A percentile compares a stretch with the other conserved stretches of the same genome.
Evolutionary conservation across 768 basidiomycete species (phyloP).

Genomic region (Mycena haematopus): DNA sequence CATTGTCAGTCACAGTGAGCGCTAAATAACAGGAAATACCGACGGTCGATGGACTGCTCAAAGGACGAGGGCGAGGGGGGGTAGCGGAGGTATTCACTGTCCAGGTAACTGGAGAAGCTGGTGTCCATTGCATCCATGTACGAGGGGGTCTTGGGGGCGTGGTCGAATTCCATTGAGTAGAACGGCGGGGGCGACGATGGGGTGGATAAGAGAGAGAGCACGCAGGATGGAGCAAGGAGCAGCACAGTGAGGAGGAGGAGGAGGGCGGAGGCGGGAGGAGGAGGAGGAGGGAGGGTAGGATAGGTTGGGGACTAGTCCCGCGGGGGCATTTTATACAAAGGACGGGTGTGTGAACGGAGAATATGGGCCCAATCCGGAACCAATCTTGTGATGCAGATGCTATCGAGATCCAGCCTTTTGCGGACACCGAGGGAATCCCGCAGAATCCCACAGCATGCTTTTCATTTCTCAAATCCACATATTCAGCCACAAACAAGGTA

Average conservation of each 20-base stretch:
- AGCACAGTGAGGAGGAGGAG: constrained; percentile 25
- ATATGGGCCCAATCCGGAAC: constrained; percentile 14
- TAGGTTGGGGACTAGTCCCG: constrained; percentile 35
- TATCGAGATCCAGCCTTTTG: neutral
- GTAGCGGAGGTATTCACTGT: constrained; percentile 73
- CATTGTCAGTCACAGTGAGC: constrained; percentile 22
- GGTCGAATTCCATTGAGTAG: constrained; percentile 55
- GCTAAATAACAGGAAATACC: constrained; percentile 38
- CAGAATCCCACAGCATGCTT: constrained; percentile 29
- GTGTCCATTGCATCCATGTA: constrained; percentile 56
- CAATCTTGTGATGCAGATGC: constrained; percentile 11
- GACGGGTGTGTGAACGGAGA: constrained; percentile 17
- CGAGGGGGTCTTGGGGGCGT: constrained; percentile 49
- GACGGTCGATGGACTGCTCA: constrained; percentile 69
- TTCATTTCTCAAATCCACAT: constrained; percentile 22
- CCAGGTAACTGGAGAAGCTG: constrained; percentile 55
- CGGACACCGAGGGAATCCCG: constrained; percentile 25
- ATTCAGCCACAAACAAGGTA: constrained; percentile 30
- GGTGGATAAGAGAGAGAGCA: constrained; percentile 34
- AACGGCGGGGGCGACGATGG: constrained; percentile 33
- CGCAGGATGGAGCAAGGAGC: constrained; percentile 16
- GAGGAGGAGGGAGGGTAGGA: constrained; percentile 36
- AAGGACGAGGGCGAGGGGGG: constrained; percentile 65
- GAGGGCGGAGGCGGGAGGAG: constrained; percentile 32
- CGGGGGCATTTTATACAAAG: constrained; percentile 30